Evolutionary conservation across 768 basidiomycete genomes (phyloP), one percentile per base, ranked within the genome.

Genomic region (Tylopilus vinaceipallidus): DNA sequence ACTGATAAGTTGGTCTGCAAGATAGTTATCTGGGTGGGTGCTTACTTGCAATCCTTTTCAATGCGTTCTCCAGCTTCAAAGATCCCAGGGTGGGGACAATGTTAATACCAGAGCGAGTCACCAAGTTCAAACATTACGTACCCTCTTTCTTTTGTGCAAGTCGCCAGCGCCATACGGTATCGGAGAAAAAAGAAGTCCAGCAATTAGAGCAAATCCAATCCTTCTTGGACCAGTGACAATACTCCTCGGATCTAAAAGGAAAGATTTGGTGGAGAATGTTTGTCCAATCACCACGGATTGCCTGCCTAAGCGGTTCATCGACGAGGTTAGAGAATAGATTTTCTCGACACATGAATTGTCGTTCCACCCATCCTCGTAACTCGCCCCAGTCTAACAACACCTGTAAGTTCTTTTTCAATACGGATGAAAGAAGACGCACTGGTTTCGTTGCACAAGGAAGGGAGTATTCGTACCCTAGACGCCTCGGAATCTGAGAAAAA

Each of bases 41-140:
- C 50, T 38, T n/a, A 46, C 53, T 3, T 46, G 35, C 53, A 54
- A 33, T 54, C 27, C 12, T 3, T 20, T 14, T 24, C 2, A 2
- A 43, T 39, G 3, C 0, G 6, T 23, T 39, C 13, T 1, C 27
- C 27, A 29, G 27, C 27, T 29, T 29, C 27, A 29, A 9, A n/a
- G n/a, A n/a, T n/a, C n/a, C n/a, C n/a, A n/a, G n/a, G 4, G 11
- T 29, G 4, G 27, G 4, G 8, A 29, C 11, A 11, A 11, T 11
- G 11, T 29, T 11, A 29, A 29, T 11, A 7, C 27, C 11, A 7
- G 27, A 29, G 27, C 27, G 11, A 29, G 27, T 9, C 4, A 29
- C 27, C 11, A 5, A 11, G 27, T 29, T 29, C 11, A 11, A 29
- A 29, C 27, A 29, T 29, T 11, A 29, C 27, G 27, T 29, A 29